These are phyloP conservation scores for Mortierella sp. DNA, from an alignment of 371 early-diverging fungal species.

Conservation along the genomic window DNA sequence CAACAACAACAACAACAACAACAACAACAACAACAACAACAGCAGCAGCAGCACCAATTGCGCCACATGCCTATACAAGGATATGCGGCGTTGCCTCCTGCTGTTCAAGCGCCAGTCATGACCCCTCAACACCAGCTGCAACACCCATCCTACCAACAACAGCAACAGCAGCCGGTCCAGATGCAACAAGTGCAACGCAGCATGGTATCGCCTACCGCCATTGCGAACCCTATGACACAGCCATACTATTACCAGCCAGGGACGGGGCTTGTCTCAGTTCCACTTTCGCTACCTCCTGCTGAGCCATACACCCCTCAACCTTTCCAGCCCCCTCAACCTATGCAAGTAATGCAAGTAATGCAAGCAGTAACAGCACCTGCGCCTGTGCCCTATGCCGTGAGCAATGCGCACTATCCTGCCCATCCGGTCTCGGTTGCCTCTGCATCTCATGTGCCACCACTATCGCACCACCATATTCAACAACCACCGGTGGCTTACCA, in stretches of 20 bases:
- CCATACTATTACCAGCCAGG: conserved; percentile 27
- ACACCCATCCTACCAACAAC: neutral
- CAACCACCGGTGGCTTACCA: conserved; percentile 9
- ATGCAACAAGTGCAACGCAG: neutral
- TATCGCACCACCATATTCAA: neutral
- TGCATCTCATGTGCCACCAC: neutral
- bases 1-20: neutral
- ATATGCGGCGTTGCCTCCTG: neutral
- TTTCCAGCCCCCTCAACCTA: neutral
- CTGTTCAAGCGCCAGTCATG: neutral
- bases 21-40: no score
- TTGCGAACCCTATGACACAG: conserved; percentile 9
- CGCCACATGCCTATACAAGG: neutral
- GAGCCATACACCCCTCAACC: neutral
- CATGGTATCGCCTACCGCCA: neutral
- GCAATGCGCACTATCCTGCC: neutral
- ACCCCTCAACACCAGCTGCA: neutral
- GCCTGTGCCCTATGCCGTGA: neutral
- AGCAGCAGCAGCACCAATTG: neutral
- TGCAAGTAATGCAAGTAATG: neutral
- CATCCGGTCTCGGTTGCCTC: neutral
- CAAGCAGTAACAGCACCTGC: neutral
- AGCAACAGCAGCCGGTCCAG: neutral
- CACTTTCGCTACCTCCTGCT: neutral
- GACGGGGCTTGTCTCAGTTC: conserved; percentile 30